These are phyloP conservation scores for Secale cereale DNA, from an alignment of 176 grass and related monocot genomes.

Conservation along the genomic window DNA sequence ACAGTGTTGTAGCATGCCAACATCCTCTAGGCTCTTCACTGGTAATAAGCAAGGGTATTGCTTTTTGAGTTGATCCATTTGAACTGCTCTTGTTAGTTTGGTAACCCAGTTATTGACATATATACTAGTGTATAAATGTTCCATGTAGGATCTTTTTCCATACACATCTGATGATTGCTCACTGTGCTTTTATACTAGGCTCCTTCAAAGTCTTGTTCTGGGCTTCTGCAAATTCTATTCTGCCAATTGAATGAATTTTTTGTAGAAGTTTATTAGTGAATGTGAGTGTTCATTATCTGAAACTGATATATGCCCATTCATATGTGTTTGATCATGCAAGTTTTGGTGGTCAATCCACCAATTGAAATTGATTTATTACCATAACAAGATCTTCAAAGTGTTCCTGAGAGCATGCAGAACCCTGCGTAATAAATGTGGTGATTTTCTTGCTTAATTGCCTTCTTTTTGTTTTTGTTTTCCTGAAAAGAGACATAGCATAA, in stretches of 20 bases:
- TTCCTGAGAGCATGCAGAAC: neutral
- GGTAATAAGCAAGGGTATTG: conserved; percentile 14
- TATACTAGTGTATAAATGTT: neutral
- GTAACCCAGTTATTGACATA: too few species aligned
- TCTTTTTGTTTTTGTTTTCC: neutral
- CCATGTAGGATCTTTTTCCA: neutral
- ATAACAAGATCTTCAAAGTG: neutral
- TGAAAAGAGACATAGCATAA: neutral
- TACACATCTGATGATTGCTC: neutral
- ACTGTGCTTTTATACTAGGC: neutral
- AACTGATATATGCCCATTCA: neutral
- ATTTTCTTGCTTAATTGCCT: neutral
- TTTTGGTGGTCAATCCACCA: neutral
- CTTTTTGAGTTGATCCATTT: neutral
- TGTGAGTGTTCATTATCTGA: neutral
- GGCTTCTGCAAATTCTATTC: too few species aligned
- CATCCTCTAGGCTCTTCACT: conserved; percentile 64
- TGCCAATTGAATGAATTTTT: neutral
- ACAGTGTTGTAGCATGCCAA: conserved; percentile 48
- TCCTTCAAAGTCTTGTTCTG: neutral
- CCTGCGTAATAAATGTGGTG: neutral
- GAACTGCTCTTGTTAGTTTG: neutral
- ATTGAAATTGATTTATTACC: too few species aligned
- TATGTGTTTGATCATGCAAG: neutral
- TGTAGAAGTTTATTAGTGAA: neutral